Evolutionary conservation across 108 stramenopile genomes (phyloP).

Genomic region (Fistulifera solaris): DNA sequence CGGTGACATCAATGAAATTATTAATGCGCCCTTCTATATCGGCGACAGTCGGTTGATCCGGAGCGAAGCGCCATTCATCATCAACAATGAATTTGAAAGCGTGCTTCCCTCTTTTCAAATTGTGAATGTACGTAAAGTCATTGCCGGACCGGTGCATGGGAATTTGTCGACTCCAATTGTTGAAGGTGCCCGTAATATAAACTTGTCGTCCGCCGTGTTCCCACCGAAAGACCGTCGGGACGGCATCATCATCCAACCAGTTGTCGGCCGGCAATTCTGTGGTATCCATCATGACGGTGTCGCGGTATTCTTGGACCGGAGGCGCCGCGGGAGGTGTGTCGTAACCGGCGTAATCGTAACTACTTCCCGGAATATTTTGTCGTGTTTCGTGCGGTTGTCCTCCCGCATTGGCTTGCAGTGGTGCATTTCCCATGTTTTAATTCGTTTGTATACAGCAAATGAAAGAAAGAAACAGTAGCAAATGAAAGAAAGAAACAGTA

Average conservation of each 20-base stretch:
- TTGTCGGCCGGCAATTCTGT: neutral
- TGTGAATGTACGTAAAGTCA: conserved; percentile 99
- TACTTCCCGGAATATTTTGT: too few species aligned
- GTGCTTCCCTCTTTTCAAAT: conserved; percentile 90
- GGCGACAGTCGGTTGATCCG: conserved; percentile 95
- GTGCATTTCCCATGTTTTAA: too few species aligned
- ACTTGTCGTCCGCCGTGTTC: conserved; percentile 98
- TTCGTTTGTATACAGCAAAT: too few species aligned
- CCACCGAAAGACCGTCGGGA: conserved; percentile 98
- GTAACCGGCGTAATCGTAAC: too few species aligned
- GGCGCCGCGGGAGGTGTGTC: too few species aligned
- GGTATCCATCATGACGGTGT: neutral
- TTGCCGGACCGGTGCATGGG: conserved; percentile 99
- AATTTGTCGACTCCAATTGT: conserved; percentile 95
- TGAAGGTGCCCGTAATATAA: conserved; percentile 98
- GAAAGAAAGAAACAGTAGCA: too few species aligned
- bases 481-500: too few species aligned
- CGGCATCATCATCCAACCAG: conserved; percentile 75
- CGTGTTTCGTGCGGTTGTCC: too few species aligned
- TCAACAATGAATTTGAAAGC: conserved; percentile 99
- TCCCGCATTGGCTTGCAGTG: too few species aligned
- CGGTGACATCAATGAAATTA: conserved; percentile 98
- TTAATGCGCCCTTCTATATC: conserved; percentile 98
- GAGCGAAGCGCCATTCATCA: conserved; percentile 96
- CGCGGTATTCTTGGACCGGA: too few species aligned